Evolutionary conservation across 2,329 filamentous ascomycete genomes (phyloP).

Genomic region (Penicillium sp.): DNA sequence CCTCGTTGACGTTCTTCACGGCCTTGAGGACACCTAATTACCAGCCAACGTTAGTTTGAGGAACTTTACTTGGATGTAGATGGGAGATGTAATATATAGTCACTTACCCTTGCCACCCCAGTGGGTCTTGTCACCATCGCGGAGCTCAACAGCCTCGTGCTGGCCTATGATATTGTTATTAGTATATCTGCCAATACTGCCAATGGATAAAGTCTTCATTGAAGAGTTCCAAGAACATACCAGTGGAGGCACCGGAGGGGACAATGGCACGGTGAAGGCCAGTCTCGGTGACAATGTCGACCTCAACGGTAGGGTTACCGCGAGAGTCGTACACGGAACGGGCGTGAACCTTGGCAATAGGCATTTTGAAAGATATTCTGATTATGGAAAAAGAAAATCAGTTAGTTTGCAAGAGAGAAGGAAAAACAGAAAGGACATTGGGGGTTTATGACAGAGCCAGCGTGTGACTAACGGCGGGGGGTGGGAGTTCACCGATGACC

Average conservation of each 20-base stretch:
- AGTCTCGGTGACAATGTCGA: slow-evolving; percentile 93
- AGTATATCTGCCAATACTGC: slow-evolving; percentile 20
- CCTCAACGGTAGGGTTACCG: slow-evolving; percentile 96
- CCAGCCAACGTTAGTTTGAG: background rate
- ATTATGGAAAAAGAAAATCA: slow-evolving; percentile 14
- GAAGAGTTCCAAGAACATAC: slow-evolving; percentile 51
- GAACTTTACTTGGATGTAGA: background rate
- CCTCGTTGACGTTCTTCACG: slow-evolving; percentile 79
- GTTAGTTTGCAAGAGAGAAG: slow-evolving; percentile 7
- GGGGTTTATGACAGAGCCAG: slow-evolving; percentile 19
- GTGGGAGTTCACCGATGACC: slow-evolving; percentile 42
- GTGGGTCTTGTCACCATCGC: slow-evolving; percentile 83
- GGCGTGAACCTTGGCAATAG: slow-evolving; percentile 85
- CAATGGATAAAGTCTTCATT: background rate
- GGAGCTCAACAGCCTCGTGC: slow-evolving; percentile 88
- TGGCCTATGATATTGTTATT: slow-evolving; percentile 58
- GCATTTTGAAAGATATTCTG: slow-evolving; percentile 62
- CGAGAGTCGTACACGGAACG: slow-evolving; percentile 98
- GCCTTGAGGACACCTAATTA: slow-evolving; percentile 68
- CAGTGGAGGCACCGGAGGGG: slow-evolving; percentile 92
- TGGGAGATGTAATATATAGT: background rate
- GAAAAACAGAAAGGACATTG: slow-evolving; percentile 10
- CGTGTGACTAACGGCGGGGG: slow-evolving; percentile 35
- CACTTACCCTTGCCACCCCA: slow-evolving; percentile 76
- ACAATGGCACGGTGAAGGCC: slow-evolving; percentile 97